phyloP scores from a whole-genome alignment of 768 basidiomycete species.

The Neoboletus brunneissimus region DNA sequence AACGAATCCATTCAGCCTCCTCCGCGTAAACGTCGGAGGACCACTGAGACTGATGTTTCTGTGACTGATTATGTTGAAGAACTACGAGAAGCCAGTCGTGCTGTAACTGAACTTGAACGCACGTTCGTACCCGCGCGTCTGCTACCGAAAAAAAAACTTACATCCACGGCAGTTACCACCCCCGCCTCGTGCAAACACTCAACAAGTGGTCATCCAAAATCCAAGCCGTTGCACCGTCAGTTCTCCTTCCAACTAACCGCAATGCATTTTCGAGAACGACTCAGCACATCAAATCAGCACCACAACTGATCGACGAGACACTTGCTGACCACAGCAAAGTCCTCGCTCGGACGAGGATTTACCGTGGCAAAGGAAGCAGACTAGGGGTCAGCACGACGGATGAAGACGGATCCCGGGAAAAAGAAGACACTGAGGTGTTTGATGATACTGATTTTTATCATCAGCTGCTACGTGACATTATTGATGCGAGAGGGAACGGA shows the following conservation, averaged over 20 bases:
- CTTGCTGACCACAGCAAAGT: slow-evolving; percentile 57
- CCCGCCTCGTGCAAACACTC: slow-evolving; percentile 72
- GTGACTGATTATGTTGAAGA: slow-evolving; percentile 15
- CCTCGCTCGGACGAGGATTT: slow-evolving; percentile 59
- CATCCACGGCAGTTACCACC: slow-evolving; percentile 49
- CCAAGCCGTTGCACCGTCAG: slow-evolving; percentile 84
- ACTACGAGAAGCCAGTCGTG: slow-evolving; percentile 43
- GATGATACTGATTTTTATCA: slow-evolving; percentile 96
- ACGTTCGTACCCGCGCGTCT: slow-evolving; percentile 38
- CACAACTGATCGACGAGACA: slow-evolving; percentile 76
- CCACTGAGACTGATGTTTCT: slow-evolving; percentile 25
- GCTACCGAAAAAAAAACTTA: slow-evolving; percentile 1
- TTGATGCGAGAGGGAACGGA: slow-evolving; percentile 59
- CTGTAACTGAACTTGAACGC: slow-evolving; percentile 47
- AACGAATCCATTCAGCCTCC: slow-evolving; percentile 50
- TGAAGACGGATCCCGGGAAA: slow-evolving; percentile 36
- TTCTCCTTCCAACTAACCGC: slow-evolving; percentile 65
- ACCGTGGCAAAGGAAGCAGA: slow-evolving; percentile 47
- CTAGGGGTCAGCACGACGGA: slow-evolving; percentile 35
- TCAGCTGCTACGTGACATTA: slow-evolving; percentile 85
- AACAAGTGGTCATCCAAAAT: slow-evolving; percentile 96
- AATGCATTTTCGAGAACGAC: slow-evolving; percentile 63
- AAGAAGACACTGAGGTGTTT: slow-evolving; percentile 53
- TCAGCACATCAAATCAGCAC: slow-evolving; percentile 58
- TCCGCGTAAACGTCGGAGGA: slow-evolving; percentile 56